Percentiles rank a stretch among this genome's conserved stretches.
phyloP scores from a whole-genome alignment of 2,329 filamentous ascomycete species.

The Aphanocladium album region DNA sequence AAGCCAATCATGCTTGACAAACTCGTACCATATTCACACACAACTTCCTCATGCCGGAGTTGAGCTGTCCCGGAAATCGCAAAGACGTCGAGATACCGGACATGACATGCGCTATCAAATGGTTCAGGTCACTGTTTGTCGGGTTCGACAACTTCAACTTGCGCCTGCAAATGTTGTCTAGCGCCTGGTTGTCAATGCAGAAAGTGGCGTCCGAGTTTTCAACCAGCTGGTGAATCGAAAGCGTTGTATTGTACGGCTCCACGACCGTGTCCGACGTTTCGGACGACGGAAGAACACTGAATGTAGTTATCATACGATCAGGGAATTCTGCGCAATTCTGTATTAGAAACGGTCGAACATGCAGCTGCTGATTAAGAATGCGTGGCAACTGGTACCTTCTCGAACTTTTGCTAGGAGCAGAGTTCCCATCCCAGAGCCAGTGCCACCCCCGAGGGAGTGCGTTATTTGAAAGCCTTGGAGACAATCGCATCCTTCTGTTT shows the following conservation, averaged over 20 bases:
- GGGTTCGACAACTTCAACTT: conserved; percentile 98
- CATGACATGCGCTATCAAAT: conserved; percentile 99
- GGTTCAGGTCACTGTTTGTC: conserved; percentile 98
- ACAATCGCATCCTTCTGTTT: conserved; percentile 98
- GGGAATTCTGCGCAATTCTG: conserved; percentile 69
- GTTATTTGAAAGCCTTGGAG: conserved; percentile 99
- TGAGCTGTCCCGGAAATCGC: conserved; percentile 98
- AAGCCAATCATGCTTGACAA: neutral
- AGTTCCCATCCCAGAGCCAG: conserved; percentile 99
- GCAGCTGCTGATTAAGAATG: neutral
- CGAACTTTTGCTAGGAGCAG: conserved; percentile 99
- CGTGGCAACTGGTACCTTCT: conserved; percentile 42
- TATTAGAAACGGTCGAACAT: neutral
- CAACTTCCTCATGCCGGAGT: conserved; percentile 98
- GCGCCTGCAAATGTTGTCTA: conserved; percentile 99
- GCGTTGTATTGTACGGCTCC: conserved; percentile 98
- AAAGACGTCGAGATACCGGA: conserved; percentile 97
- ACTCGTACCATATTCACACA: conserved; percentile 80
- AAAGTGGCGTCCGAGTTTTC: conserved; percentile 99
- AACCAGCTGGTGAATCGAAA: conserved; percentile 97
- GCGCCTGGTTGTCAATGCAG: conserved; percentile 99
- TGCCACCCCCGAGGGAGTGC: conserved; percentile 99
- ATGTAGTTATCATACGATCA: conserved; percentile 99
- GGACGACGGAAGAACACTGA: conserved; percentile 96
- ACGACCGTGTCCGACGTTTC: conserved; percentile 99